Evolutionary conservation across 2,329 filamentous ascomycete species (phyloP), one percentile per base, ranked within the genome.

Genomic region (Alternaria arbusti): DNA sequence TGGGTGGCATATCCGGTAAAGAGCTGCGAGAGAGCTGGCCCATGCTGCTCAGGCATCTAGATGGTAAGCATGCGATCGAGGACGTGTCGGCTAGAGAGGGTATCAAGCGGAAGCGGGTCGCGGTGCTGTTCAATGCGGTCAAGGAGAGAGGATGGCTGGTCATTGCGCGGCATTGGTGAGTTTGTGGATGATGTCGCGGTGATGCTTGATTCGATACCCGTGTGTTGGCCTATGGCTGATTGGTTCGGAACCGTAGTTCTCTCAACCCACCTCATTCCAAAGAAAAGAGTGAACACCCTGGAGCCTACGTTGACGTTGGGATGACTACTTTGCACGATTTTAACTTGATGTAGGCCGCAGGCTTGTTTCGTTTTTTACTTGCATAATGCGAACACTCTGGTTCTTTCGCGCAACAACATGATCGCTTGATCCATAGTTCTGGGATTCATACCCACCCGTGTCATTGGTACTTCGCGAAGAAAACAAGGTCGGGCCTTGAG

Each of bases 81-180:
- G 90, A 94, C 71, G 91, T 99, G 68, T 88, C 91, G 1, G 83
- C 96, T n/a, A 87, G 91, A 60, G 93, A 97, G 81, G 91, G 92
- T 6, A 86, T 96, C 82, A 97, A 96, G 83, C 86, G 93, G 60
- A 96, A 95, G 81, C 78, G 82, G 45, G 85, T 88, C 4, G 83
- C 83, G 80, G 80, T 82, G 66, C 71, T 87, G 61, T 79, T 88
- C 30, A 81, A 76, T 45, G 90, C 92, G 70, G 86, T 93, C 13
- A 94, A 91, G 84, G 86, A 87, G 50, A 82, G 90, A 67, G 90
- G 92, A 74, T 87, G 90, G 78, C 75, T 82, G 62, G 77, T 79
- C 36, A 74, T 75, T 63, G 77, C 82, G 23, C 72, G 80, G 66
- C 79, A 81, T 67, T 82, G 80, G 80, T 82, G 43, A 59, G 12